phyloP scores from a whole-genome alignment of 2,329 filamentous ascomycete species.

The Myriosclerotinia duriaeana region DNA sequence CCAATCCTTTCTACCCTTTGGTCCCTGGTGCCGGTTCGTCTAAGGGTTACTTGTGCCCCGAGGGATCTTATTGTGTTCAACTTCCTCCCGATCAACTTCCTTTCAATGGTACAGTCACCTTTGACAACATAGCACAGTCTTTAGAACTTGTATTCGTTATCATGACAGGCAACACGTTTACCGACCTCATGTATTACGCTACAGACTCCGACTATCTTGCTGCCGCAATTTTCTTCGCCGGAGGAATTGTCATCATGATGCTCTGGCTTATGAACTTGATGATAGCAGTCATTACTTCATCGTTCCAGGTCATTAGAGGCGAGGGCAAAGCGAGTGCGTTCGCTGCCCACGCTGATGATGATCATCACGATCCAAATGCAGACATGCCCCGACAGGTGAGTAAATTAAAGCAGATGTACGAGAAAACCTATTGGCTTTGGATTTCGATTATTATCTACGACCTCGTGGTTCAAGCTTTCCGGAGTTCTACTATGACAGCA shows the following conservation, averaged over 20 bases:
- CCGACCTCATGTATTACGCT: slow-evolving; percentile 90
- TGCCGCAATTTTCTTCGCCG: slow-evolving; percentile 74
- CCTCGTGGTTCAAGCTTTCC: slow-evolving; percentile 74
- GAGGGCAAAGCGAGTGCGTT: slow-evolving; percentile 95
- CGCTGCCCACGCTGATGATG: slow-evolving; percentile 68
- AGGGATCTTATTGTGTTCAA: slow-evolving; percentile 79
- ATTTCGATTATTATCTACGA: slow-evolving; percentile 76
- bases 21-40: slow-evolving; percentile 50
- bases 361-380: slow-evolving; percentile 37
- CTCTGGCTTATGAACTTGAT: slow-evolving; percentile 93
- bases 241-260: slow-evolving; percentile 84
- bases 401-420: slow-evolving; percentile 68
- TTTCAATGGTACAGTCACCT: slow-evolving; percentile 82
- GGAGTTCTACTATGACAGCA: slow-evolving; percentile 72
- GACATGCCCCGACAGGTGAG: slow-evolving; percentile 44
- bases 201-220: slow-evolving; percentile 88
- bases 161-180: slow-evolving; percentile 97
- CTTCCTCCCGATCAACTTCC: slow-evolving; percentile 61
- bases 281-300: slow-evolving; percentile 97
- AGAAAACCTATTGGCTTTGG: slow-evolving; percentile 76
- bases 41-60: slow-evolving; percentile 88
- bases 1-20: slow-evolving; percentile 44
- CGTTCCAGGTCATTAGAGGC: slow-evolving; percentile 96
- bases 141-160: slow-evolving; percentile 94
- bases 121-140: slow-evolving; percentile 91